Evolutionary conservation across 2,329 filamentous ascomycete species (phyloP), one percentile per base, ranked within the genome.

Genomic region (Hirsutella minnesotensis): DNA sequence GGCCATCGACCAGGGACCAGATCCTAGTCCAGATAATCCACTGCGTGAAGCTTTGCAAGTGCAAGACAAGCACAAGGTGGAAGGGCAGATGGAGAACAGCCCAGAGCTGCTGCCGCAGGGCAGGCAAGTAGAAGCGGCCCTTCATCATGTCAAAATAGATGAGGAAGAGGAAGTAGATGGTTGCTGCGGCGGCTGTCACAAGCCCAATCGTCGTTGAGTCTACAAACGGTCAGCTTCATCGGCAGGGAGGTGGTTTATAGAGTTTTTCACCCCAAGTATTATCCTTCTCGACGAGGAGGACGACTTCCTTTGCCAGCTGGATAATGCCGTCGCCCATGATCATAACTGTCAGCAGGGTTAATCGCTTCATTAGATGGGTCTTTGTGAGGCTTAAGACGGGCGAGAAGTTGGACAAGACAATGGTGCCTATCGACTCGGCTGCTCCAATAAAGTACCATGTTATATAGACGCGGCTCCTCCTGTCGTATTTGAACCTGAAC

Each of bases 321-420:
- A 81, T 78, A 15, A 79, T 73, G 40, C 77, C 77, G 52, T 82
- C 79, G 13, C 79, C 79, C 45, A 83, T 70, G 44, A 83, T 77
- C 46, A 83, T 80, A 38, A 82, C 65, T 0, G 78, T 83, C 44
- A 83, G 63, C 3, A 81, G 63, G 12, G 70, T 72, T 69, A 83
- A 73, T 9, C 80, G 69, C 52, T 79, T 75, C 52, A 77, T 76
- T 42, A 83, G 56, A 53, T 81, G 76, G 1, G 76, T 82, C 43
- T 72, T 65, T 45, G 75, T 70, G 52, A 83, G 79, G 42, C 73
- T 75, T 36, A 82, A 65, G 40, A 74, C 69, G 5, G 70, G 65
- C 56, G 69, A 79, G 19, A 65, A 58, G 38, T 67, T 70, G 10
- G 78, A 79, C 7, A 79, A 59, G 3, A 57, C 58, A 29, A 82